Percentiles rank a stretch among this genome's conserved stretches.
Conservation (phyloP, 352 stramenopile genomes). For the Globisporangium paddicum region DNA sequence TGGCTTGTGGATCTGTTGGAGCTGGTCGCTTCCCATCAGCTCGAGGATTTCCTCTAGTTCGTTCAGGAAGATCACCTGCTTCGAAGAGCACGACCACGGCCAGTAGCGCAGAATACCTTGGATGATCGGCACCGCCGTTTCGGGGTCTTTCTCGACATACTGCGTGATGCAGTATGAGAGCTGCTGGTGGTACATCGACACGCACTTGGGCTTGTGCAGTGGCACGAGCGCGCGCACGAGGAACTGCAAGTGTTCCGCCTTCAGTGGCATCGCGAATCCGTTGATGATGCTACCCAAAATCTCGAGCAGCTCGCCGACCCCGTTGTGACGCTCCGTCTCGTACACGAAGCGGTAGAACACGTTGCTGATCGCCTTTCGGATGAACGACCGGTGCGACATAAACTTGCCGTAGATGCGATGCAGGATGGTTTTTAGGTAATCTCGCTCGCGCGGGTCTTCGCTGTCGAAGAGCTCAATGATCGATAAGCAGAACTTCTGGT, state of each 20-base stretch:
- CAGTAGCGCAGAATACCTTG: constrained; percentile 94
- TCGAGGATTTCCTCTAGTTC: constrained; percentile 99
- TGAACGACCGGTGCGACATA: constrained; percentile 98
- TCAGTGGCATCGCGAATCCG: constrained; percentile 98
- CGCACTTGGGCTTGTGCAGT: constrained; percentile 97
- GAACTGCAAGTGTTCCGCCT: constrained; percentile 97
- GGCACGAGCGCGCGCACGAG: constrained; percentile 94
- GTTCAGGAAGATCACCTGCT: constrained; percentile 97
- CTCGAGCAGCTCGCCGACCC: constrained; percentile 97
- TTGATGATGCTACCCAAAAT: constrained; percentile 99
- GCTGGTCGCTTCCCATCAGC: constrained; percentile 85
- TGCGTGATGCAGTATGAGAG: constrained; percentile 99
- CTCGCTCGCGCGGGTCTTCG: constrained; percentile 97
- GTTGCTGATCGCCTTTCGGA: constrained; percentile 97
- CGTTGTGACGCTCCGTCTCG: constrained; percentile 95
- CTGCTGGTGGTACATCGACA: constrained; percentile 98
- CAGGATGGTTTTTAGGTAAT: constrained; percentile 99
- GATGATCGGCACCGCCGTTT: constrained; percentile 95
- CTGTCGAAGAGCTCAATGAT: constrained; percentile 94
- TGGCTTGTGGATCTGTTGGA: constrained; percentile 70
- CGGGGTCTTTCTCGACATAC: constrained; percentile 99
- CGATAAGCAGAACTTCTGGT: constrained; percentile 95
- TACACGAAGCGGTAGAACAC: constrained; percentile 99
- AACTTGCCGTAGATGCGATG: constrained; percentile 99
- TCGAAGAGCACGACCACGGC: constrained; percentile 92